These are phyloP conservation scores for Penicillium mononematosum DNA, from an alignment of 495 filamentous ascomycete genomes.

Conservation along the genomic window DNA sequence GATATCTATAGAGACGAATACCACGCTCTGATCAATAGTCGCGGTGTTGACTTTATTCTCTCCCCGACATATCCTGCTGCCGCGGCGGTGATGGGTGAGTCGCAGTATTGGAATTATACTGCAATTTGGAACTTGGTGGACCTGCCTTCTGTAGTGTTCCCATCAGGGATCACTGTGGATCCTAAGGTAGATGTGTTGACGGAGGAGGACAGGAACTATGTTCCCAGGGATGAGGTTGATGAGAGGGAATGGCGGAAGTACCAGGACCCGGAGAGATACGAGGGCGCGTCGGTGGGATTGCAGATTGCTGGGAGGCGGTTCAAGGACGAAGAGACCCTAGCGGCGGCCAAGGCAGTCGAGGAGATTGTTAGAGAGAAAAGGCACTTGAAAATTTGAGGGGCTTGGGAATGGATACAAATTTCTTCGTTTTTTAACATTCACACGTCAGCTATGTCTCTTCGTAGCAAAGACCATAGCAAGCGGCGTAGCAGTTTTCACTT, in stretches of 20 bases:
- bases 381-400: constrained; percentile 13
- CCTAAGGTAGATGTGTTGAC: constrained; percentile 30
- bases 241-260: constrained; percentile 44
- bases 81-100: constrained; percentile 58
- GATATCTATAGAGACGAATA: constrained; percentile 60
- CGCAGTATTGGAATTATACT: constrained; percentile 70
- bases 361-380: constrained; percentile 24
- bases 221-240: constrained; percentile 33
- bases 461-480: constrained; percentile 12
- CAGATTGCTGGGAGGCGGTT: constrained; percentile 52
- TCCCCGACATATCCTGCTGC: constrained; percentile 60
- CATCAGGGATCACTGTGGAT: constrained; percentile 48
- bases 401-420: background rate
- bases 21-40: constrained; percentile 56
- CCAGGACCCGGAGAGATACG: constrained; percentile 32
- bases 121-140: constrained; percentile 73
- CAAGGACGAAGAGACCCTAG: constrained; percentile 43
- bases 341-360: constrained; percentile 35
- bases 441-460: background rate
- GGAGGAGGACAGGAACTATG: constrained; percentile 29
- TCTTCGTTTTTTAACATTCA: background rate
- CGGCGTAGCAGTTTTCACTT: constrained; percentile 6
- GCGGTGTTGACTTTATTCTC: constrained; percentile 67
- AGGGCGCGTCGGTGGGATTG: constrained; percentile 49
- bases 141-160: constrained; percentile 61